Base-by-base conservation (phyloP, 306 rosid species). In the Psophocarpus tetragonolobus region DNA sequence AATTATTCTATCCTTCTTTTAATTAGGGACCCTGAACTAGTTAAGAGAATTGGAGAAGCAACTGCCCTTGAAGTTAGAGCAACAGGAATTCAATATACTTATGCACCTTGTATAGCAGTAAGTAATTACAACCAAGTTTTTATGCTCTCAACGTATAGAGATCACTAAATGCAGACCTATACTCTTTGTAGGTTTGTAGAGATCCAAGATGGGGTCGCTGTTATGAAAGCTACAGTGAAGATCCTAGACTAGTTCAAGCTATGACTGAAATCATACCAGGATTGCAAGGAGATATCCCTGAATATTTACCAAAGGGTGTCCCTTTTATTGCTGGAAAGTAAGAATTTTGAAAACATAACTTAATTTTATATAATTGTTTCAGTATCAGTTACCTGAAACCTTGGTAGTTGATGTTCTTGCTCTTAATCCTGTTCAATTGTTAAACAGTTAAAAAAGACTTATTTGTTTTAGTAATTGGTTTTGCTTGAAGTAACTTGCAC, bases 151-250 rank as follows among this genome's bases (percentile, higher is more conserved):
- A 12, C 18, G 10, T 41, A 4, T 21, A 33, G 48, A 68, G 54
- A 73, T 7, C 1, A 14, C 44, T 72, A 10, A 21, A 14, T 20
- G 0, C 17, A 66, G 47, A 38, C 65, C 53, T 27, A 53, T 32
- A 35, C 2, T 45, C 29, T 83, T 53, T 17, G 45, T 65, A 86
- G 90, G 90, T 86, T 2, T 86, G 90, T 74, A 83, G 90, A 77
- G 90, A 86, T 83, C 90, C 90, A 23, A 80, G 90, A 58, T 83
- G 90, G 90, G 90, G 90, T 68, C 83, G 90, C 24, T 86, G 90
- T 63, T 86, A 77, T 3, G 90, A 86, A 73, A 86, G 90, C 56
- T 86, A 83, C 81, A 77, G 90, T 13, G 90, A 86, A 77, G 90
- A 80, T 80, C 85, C 84, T 38, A 38, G 54, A 68, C 1, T 83